Evolutionary conservation across 345 rosid species (phyloP), one percentile per base, ranked within the genome.

Genomic region (Euphorbia tirucalli): DNA sequence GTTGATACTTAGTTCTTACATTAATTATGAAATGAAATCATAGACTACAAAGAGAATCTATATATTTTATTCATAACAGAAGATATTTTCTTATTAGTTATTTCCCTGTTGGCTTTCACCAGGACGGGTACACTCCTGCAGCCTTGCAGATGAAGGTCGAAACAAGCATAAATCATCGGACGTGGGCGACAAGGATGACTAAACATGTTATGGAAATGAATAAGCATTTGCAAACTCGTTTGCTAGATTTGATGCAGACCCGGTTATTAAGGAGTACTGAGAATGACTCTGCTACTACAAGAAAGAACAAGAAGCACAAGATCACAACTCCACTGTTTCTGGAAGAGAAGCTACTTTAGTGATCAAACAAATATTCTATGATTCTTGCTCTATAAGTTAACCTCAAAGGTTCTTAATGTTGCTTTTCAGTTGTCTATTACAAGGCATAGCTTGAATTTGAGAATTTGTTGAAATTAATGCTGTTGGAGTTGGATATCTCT

Each of bases 151-250:
- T 78, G 84, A 75, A 73, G 75, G 66, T 79, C 50, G 90, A 80
- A 61, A 79, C 65, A 62, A 71, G 35, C 78, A 65, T 69, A 28
- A 79, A 66, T 21, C 52, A 73, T 11, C 75, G 79, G 61, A 69
- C 61, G 46, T 80, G 82, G 87, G 87, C 82, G 0, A 61, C 70
- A 25, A 71, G 66, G 57, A 84, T 80, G 86, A 67, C 86, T 13
- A 86, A 72, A 66, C 87, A 84, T 70, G 81, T 86, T 11, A 75
- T 84, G 82, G 86, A 80, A 66, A 84, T 86, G 74, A 86, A 74
- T 66, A 75, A 75, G 68, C 79, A 75, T 73, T 73, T 84, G 76
- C 85, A 86, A 41, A 70, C 75, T 46, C 82, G 80, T 46, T 68
- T 86, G 77, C 78, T 84, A 7, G 85, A 84, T 75, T 35, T 82